These are phyloP conservation scores for Globisporangium parvum DNA, from an alignment of 352 stramenopile genomes.

Conservation along the genomic window DNA sequence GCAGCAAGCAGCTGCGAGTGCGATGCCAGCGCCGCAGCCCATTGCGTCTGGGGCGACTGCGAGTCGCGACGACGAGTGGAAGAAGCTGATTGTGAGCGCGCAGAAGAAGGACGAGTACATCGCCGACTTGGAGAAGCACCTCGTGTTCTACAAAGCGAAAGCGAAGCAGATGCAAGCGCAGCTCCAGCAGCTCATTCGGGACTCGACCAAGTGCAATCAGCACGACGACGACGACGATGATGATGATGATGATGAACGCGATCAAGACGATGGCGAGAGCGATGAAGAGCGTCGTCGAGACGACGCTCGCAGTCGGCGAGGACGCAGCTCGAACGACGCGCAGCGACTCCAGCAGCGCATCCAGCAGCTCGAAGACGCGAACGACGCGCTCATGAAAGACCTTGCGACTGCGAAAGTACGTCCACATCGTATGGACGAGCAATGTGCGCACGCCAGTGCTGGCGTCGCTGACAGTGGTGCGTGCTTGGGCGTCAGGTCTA, in stretches of 20 bases:
- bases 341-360: conserved; percentile 44
- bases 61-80: conserved; percentile 59
- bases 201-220: conserved; percentile 36
- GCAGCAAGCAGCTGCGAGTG: conserved; percentile 12
- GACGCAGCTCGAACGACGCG: neutral
- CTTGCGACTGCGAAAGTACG: conserved; percentile 57
- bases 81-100: conserved; percentile 55
- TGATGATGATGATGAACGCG: conserved; percentile 13
- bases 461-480: too few species aligned
- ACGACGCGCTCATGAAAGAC: conserved; percentile 73
- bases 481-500: conserved; percentile 29
- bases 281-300: neutral
- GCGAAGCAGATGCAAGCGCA: conserved; percentile 83
- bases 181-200: conserved; percentile 69
- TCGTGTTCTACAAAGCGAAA: conserved; percentile 86
- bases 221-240: conserved; percentile 18
- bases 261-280: neutral
- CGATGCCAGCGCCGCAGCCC: conserved; percentile 13
- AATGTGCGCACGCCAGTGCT: too few species aligned
- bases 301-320: neutral
- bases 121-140: conserved; percentile 70
- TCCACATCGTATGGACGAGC: too few species aligned
- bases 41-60: conserved; percentile 15
- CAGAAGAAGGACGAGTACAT: conserved; percentile 87
- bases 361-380: conserved; percentile 66